Evolutionary conservation across 495 filamentous ascomycete genomes (phyloP).

Genomic region (Lentithecium fluviatile): DNA sequence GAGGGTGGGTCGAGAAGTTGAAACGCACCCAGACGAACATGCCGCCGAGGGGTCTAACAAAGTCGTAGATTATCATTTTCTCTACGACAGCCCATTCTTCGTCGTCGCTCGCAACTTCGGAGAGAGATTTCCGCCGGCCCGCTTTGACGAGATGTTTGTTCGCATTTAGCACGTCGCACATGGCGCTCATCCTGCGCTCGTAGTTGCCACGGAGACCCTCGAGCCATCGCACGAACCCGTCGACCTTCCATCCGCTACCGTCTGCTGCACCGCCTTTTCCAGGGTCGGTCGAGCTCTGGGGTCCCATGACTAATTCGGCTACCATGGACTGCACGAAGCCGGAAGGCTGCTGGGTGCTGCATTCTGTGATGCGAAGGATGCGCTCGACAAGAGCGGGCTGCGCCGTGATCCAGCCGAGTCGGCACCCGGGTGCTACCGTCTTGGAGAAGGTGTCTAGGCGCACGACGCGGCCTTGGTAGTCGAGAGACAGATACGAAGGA

Average conservation of each 20-base stretch:
- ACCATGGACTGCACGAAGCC: slow-evolving; percentile 86
- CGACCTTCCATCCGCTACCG: slow-evolving; percentile 68
- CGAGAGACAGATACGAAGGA: slow-evolving; percentile 68
- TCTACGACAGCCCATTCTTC: slow-evolving; percentile 64
- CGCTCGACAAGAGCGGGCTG: slow-evolving; percentile 76
- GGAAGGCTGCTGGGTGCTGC: slow-evolving; percentile 75
- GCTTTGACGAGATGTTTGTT: slow-evolving; percentile 59
- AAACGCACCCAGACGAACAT: slow-evolving; percentile 89
- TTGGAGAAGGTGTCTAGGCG: slow-evolving; percentile 52
- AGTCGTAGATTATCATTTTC: slow-evolving; percentile 68
- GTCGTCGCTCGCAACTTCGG: slow-evolving; percentile 44
- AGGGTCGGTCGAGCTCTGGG: slow-evolving; percentile 46
- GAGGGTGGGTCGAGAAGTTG: slow-evolving; percentile 67
- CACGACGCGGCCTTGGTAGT: slow-evolving; percentile 83
- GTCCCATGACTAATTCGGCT: slow-evolving; percentile 71
- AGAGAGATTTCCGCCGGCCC: slow-evolving; percentile 41
- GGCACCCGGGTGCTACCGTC: slow-evolving; percentile 48
- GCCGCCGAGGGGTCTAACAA: slow-evolving; percentile 77
- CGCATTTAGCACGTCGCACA: slow-evolving; percentile 68
- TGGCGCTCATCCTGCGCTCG: slow-evolving; percentile 74
- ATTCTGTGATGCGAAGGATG: slow-evolving; percentile 67
- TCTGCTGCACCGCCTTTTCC: slow-evolving; percentile 46
- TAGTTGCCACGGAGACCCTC: slow-evolving; percentile 77
- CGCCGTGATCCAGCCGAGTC: slow-evolving; percentile 50
- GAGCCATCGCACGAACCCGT: slow-evolving; percentile 88